Conservation (phyloP, 306 rosid species). For the Datisca glomerata region DNA sequence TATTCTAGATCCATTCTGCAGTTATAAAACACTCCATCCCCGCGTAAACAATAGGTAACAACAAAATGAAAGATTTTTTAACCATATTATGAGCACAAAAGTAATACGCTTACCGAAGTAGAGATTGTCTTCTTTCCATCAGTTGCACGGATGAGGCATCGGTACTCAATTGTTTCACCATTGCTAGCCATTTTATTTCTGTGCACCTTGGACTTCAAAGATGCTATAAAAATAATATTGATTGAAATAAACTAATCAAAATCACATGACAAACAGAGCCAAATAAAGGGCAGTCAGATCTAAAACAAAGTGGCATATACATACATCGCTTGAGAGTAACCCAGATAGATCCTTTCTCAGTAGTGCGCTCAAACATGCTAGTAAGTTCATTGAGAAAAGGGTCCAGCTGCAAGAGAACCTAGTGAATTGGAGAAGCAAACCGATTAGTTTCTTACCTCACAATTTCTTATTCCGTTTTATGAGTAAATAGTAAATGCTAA, state of each 20-base stretch:
- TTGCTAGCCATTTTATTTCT: slow-evolving; percentile 51
- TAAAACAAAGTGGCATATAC: slow-evolving; percentile 11
- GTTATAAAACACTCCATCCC: no score
- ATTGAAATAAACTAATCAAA: slow-evolving; percentile 12
- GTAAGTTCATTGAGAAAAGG: slow-evolving; percentile 97
- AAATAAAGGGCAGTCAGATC: neutral
- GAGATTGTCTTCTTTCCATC: slow-evolving; percentile 86
- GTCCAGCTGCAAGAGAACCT: slow-evolving; percentile 81
- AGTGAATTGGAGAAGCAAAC: slow-evolving; percentile 4
- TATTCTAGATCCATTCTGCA: no score
- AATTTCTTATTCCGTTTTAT: neutral
- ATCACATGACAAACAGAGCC: neutral
- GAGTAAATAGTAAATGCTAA: no score
- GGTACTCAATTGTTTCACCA: slow-evolving; percentile 59
- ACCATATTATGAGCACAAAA: no score
- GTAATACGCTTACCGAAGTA: slow-evolving; percentile 68
- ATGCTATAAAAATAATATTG: slow-evolving; percentile 31
- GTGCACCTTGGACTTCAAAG: slow-evolving; percentile 65
- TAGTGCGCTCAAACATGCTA: slow-evolving; percentile 77
- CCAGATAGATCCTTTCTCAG: slow-evolving; percentile 84
- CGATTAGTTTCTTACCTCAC: neutral
- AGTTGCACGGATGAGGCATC: slow-evolving; percentile 92
- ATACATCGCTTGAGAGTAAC: slow-evolving; percentile 93
- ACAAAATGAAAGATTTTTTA: no score
- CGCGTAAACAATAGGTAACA: no score